phyloP scores from a whole-genome alignment of 129 eudicot genomes.

The Rutidosis leptorrhynchoides region DNA sequence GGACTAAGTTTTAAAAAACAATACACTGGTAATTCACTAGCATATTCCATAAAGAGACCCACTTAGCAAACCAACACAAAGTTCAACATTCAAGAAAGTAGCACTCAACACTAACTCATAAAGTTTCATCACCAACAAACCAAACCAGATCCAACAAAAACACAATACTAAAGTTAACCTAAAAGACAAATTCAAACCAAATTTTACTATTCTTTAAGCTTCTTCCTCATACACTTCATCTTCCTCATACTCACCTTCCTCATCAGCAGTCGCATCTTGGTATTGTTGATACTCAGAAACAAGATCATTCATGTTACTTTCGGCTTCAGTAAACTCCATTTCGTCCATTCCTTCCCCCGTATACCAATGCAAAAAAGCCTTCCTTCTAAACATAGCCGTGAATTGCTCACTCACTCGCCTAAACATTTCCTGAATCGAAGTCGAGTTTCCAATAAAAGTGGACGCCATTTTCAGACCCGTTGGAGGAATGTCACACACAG shows the following conservation, averaged over 20 bases:
- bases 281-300: constrained; percentile 77
- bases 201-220: neutral
- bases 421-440: constrained; percentile 72
- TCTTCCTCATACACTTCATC: constrained; percentile 55
- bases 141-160: constrained; percentile 26
- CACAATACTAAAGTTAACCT: constrained; percentile 23
- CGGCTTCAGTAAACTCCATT: constrained; percentile 68
- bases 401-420: constrained; percentile 70
- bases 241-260: constrained; percentile 63
- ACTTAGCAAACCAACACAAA: constrained; percentile 27
- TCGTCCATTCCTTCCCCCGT: constrained; percentile 79
- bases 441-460: constrained; percentile 65
- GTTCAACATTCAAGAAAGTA: constrained; percentile 23
- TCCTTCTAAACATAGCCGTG: constrained; percentile 72
- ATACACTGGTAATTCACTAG: constrained; percentile 12
- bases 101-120: constrained; percentile 15
- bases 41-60: constrained; percentile 3
- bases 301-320: constrained; percentile 75
- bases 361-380: constrained; percentile 86
- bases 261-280: constrained; percentile 82
- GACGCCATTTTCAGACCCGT: constrained; percentile 66
- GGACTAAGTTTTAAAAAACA: constrained; percentile 2
- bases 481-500: constrained; percentile 78
- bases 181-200: constrained; percentile 1
- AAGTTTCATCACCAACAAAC: neutral